Evolutionary conservation across 73 alveolate species (phyloP), one percentile per base, ranked within the genome.

Genomic region (Tetrahymena elliotti): DNA sequence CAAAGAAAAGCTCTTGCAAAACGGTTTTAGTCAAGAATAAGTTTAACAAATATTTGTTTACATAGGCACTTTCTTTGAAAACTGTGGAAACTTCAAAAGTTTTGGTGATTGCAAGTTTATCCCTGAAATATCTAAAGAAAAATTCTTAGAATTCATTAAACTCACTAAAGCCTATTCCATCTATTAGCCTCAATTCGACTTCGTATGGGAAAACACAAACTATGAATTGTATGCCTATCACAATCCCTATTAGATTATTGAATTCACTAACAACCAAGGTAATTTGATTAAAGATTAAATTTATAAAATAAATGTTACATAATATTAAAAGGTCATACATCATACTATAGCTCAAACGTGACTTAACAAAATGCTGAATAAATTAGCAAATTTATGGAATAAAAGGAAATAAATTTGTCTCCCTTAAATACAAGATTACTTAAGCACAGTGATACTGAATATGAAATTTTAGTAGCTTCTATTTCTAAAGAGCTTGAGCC

Each of bases 91-190:
- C 96, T 98, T 96, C 93, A 94, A 94, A 94, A 95, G 93, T 24
- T 95, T 95, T 93, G 99, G 99, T 16, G 97, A 97, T 83, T 94
- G 94, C 38, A 98, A 98, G 96, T 96, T 98, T 96, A 93, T 98
- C 36, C 99, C 99, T 20, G 97, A 97, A 83, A 94, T 98, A 38
- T 35, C 98, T 15, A 38, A 96, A 37, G 98, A 93, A 38, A 96
- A 84, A 31, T 98, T 98, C 94, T 97, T 95, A 93, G 83, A 95
- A 3, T 97, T 98, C 53, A 68, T 98, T 41, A 93, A 83, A 47
- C 24, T 96, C 93, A 35, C 96, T 10, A 96, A 96, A 82, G 97
- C 93, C 33, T 52, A 83, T 18, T 27, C 94, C 31, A 53, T 96
- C 84, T 94, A 97, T 92, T 38, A 93, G 53, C 96, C 84, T 35